phyloP scores from a whole-genome alignment of 2,329 filamentous ascomycete genomes.

The Penicillium sp. region DNA sequence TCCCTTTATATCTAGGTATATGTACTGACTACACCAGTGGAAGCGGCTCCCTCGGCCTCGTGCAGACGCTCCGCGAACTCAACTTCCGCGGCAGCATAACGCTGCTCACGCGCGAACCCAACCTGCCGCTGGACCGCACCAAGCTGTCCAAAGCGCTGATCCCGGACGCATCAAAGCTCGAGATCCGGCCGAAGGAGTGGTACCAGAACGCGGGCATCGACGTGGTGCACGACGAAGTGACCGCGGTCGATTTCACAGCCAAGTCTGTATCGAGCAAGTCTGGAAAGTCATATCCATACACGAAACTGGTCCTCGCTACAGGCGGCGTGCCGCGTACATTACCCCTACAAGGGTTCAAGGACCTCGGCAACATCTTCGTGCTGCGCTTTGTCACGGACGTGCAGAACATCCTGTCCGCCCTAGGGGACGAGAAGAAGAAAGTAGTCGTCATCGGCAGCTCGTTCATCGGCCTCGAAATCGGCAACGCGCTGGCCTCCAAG shows the following conservation, averaged over 20 bases:
- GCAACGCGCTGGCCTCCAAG: slow-evolving; percentile 66
- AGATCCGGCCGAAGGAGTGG: slow-evolving; percentile 72
- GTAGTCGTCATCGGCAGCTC: slow-evolving; percentile 88
- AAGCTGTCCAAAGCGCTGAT: slow-evolving; percentile 94
- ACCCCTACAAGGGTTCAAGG: slow-evolving; percentile 80
- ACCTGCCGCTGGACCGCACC: slow-evolving; percentile 84
- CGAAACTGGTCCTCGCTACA: slow-evolving; percentile 84
- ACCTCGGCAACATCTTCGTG: slow-evolving; percentile 80
- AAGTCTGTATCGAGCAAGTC: slow-evolving; percentile 72
- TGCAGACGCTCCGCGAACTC: slow-evolving; percentile 77
- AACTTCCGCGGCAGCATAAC: slow-evolving; percentile 79
- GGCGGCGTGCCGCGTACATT: slow-evolving; percentile 74
- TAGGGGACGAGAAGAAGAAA: slow-evolving; percentile 78
- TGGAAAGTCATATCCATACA: slow-evolving; percentile 70
- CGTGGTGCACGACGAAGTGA: slow-evolving; percentile 59
- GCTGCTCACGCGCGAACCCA: slow-evolving; percentile 77
- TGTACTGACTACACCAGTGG: slow-evolving; percentile 51
- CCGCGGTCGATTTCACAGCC: slow-evolving; percentile 67
- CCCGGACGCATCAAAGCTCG: slow-evolving; percentile 72
- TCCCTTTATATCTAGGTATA: neutral
- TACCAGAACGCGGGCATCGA: slow-evolving; percentile 63
- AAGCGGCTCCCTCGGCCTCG: slow-evolving; percentile 73
- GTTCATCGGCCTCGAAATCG: slow-evolving; percentile 98
- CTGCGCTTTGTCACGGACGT: slow-evolving; percentile 74
- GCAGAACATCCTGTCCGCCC: slow-evolving; percentile 71